These are phyloP conservation scores for Aspergillus ibericus DNA, from an alignment of 2,329 filamentous ascomycete species.

Conservation along the genomic window DNA sequence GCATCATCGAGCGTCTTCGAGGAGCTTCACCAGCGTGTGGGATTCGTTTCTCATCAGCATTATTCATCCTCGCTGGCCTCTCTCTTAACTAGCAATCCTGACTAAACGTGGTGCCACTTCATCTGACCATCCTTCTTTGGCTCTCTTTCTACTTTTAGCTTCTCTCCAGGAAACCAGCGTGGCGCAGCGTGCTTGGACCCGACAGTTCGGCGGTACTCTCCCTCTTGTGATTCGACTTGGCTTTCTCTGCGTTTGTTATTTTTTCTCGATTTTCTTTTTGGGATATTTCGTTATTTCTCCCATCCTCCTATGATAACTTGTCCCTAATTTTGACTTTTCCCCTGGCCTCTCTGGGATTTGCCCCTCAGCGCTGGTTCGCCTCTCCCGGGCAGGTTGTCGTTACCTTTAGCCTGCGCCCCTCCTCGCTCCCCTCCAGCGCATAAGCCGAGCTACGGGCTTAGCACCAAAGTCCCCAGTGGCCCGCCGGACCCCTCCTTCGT, in stretches of 20 bases:
- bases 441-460: no score
- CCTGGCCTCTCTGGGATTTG: not conserved
- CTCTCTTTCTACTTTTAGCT: conserved; percentile 2
- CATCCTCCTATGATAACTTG: not conserved
- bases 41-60: conserved; percentile 11
- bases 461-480: no score
- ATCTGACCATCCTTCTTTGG: conserved; percentile 11
- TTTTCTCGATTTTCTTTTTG: no score
- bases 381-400: conserved; percentile 1
- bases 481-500: not conserved
- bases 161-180: conserved; percentile 12
- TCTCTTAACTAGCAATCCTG: not conserved
- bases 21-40: not conserved
- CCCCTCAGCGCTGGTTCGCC: conserved; percentile 11
- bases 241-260: no score
- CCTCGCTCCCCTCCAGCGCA: not conserved
- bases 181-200: conserved; percentile 15
- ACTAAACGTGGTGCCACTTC: conserved; percentile 22
- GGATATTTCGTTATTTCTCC: not conserved
- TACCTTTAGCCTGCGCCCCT: not conserved
- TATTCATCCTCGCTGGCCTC: conserved; percentile 1
- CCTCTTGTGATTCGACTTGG: not conserved
- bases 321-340: not conserved
- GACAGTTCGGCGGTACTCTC: not conserved
- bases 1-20: conserved; percentile 21